Evolutionary conservation across 2,329 filamentous ascomycete species (phyloP).

Genomic region (Sporothrix luriei): DNA sequence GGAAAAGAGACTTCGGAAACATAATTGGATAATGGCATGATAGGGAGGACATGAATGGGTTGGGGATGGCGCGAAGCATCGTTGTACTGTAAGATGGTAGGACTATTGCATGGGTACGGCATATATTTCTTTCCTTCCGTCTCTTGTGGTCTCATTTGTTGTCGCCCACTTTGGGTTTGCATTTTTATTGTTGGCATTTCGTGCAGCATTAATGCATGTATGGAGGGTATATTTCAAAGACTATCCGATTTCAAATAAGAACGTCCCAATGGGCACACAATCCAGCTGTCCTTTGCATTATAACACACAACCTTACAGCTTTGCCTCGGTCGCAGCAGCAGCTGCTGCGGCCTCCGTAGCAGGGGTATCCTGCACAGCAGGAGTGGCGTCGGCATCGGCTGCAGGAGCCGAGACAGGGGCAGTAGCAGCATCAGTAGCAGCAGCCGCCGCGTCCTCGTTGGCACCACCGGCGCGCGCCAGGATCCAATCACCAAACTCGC

Average conservation of each 20-base stretch:
- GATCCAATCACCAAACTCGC: conserved; percentile 69
- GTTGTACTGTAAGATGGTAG: background rate
- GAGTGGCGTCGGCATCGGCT: too few species aligned
- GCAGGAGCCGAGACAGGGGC: background rate
- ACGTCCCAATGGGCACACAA: background rate
- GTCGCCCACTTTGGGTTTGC: background rate
- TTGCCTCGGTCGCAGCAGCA: conserved; percentile 13
- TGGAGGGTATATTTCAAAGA: conserved; percentile 15
- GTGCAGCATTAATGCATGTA: background rate
- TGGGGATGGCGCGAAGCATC: background rate
- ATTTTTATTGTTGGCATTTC: too few species aligned
- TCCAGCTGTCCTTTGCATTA: background rate
- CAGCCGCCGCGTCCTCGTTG: background rate
- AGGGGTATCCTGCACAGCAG: background rate
- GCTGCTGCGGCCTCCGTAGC: conserved; percentile 1
- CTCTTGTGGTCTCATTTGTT: background rate
- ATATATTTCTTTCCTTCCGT: background rate
- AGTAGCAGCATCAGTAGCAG: background rate
- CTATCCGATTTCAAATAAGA: background rate
- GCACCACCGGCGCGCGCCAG: conserved; percentile 47
- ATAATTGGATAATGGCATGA: conserved; percentile 1
- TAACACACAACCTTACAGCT: conserved; percentile 8
- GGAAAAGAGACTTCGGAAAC: background rate
- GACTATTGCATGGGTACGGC: conserved; percentile 7
- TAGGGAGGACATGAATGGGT: background rate